phyloP scores from a whole-genome alignment of 2,329 filamentous ascomycete species.

The Chaetomium olivaceum region DNA sequence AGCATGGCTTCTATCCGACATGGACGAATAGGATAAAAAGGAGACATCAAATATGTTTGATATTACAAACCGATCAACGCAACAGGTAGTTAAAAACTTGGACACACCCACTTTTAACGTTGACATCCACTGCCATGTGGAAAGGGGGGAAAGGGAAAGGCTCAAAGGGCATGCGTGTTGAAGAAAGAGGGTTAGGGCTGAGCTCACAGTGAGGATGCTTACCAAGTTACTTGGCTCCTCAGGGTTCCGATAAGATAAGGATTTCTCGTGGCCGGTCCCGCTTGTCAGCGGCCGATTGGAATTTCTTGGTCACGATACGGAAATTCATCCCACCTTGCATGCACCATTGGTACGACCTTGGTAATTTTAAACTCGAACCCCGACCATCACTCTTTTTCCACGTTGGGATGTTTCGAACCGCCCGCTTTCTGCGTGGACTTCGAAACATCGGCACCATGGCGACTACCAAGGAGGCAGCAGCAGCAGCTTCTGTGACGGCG shows the following conservation, averaged over 20 bases:
- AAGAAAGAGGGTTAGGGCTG: not conserved
- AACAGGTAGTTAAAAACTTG: not conserved
- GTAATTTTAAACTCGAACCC: not conserved
- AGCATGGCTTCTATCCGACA: not conserved
- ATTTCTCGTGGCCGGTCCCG: not conserved
- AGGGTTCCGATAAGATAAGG: not conserved
- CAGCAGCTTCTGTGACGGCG: not conserved
- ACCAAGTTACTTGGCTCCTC: too few relatives aligned
- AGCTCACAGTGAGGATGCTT: too few relatives aligned
- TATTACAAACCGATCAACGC: not conserved
- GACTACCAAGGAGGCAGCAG: conserved; percentile 12
- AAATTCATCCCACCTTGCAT: not conserved
- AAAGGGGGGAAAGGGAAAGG: not conserved
- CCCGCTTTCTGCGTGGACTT: conserved; percentile 19
- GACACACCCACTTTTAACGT: not conserved
- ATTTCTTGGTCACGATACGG: not conserved
- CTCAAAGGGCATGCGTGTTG: not conserved
- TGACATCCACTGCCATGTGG: not conserved
- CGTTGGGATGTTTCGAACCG: conserved; percentile 18
- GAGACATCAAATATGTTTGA: not conserved
- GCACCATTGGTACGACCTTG: not conserved
- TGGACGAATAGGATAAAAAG: not conserved
- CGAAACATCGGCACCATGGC: conserved; percentile 18
- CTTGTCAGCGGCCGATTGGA: not conserved
- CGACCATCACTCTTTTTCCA: not conserved